Evolutionary conservation across 2,329 filamentous ascomycete genomes (phyloP).

Genomic region (Teratosphaeria gauchensis): DNA sequence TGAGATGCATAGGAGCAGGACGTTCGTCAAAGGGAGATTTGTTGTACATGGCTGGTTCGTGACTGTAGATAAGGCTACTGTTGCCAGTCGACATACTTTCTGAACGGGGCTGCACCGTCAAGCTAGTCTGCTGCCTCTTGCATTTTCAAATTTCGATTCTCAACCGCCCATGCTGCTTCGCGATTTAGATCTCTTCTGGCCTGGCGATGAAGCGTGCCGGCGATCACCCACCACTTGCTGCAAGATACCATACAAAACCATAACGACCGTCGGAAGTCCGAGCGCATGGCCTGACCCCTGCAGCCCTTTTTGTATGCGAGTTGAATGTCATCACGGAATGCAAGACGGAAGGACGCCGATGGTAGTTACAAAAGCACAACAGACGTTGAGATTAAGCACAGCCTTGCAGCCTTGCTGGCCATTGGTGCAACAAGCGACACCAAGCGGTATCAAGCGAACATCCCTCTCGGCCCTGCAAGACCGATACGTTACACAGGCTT

Average conservation of each 20-base stretch:
- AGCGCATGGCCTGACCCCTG: too few relatives aligned
- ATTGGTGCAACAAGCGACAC: too few relatives aligned
- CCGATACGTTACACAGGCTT: neutral
- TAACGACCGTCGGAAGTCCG: too few relatives aligned
- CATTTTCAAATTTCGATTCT: neutral
- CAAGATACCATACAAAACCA: too few relatives aligned
- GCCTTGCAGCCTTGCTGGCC: neutral
- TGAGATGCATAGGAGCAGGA: neutral
- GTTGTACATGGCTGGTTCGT: neutral
- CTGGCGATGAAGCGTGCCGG: too few relatives aligned
- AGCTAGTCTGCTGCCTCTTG: neutral
- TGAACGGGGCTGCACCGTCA: neutral
- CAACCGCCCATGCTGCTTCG: neutral
- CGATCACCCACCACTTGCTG: too few relatives aligned
- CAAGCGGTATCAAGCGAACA: too few relatives aligned
- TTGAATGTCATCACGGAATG: neutral
- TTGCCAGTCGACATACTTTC: neutral
- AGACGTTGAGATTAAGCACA: neutral
- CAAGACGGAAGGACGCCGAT: neutral
- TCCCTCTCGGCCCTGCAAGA: too few relatives aligned
- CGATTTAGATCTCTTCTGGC: neutral
- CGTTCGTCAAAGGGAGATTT: neutral
- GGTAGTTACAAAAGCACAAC: neutral
- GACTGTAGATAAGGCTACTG: neutral
- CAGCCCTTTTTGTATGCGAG: neutral